Evolutionary conservation across 257 asterid genomes (phyloP).

Genomic region (Solanum chmielewskii): DNA sequence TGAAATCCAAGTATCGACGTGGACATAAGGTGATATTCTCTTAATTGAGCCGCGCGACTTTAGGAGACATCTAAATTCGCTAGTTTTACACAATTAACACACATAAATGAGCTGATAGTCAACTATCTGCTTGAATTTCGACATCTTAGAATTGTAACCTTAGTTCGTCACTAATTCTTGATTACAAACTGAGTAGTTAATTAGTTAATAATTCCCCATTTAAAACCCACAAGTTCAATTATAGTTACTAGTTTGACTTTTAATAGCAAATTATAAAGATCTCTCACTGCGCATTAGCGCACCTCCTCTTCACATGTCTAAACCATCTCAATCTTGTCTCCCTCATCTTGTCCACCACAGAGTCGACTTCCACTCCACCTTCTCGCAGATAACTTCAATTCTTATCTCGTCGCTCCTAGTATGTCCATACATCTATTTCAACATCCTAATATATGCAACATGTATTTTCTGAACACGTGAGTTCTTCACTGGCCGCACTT

Average conservation of each 20-base stretch:
- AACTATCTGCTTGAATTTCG: background rate
- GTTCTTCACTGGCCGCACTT: background rate
- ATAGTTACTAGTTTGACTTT: background rate
- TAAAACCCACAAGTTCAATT: background rate
- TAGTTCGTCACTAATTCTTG: background rate
- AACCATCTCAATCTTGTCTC: background rate
- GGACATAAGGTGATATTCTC: background rate
- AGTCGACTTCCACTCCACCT: background rate
- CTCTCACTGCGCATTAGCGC: background rate
- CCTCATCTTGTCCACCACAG: background rate
- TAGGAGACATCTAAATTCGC: background rate
- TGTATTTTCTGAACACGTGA: background rate
- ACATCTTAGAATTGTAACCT: background rate
- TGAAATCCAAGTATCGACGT: background rate
- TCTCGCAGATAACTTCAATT: background rate
- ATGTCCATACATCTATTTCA: background rate
- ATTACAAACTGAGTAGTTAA: background rate
- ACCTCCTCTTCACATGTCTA: background rate
- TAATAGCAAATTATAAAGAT: background rate
- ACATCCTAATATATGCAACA: background rate
- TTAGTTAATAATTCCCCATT: too few relatives aligned
- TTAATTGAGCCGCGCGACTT: background rate
- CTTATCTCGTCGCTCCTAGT: background rate
- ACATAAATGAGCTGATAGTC: background rate
- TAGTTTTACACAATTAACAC: background rate